A percentile compares a stretch with the other conserved stretches of the same genome.
Conservation (phyloP, 352 stramenopile species). For the Pythium apleroticum region DNA sequence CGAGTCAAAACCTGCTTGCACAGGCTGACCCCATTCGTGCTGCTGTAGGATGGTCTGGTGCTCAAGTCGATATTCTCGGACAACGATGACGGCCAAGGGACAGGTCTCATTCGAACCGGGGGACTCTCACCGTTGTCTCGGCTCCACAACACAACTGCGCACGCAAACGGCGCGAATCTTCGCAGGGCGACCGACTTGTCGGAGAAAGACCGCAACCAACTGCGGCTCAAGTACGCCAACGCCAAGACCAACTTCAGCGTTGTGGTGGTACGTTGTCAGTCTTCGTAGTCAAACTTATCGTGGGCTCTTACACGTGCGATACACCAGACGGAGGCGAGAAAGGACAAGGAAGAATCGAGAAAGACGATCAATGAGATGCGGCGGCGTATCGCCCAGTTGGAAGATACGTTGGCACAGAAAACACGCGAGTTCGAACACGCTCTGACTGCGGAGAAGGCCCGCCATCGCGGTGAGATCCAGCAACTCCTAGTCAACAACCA, state of each 20-base stretch:
- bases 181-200: conserved; percentile 38
- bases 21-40: too few species aligned
- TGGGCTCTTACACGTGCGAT: neutral
- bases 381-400: conserved; percentile 42
- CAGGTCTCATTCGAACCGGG: conserved; percentile 13
- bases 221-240: conserved; percentile 78
- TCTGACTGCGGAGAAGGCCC: conserved; percentile 40
- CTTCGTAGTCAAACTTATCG: neutral
- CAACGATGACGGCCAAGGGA: neutral
- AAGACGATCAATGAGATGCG: conserved; percentile 57
- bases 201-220: conserved; percentile 59
- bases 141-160: conserved; percentile 2
- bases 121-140: conserved; percentile 16
- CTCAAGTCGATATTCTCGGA: conserved; percentile 62
- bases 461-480: conserved; percentile 57
- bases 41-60: conserved; percentile 60
- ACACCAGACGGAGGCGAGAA: conserved; percentile 60
- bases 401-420: conserved; percentile 55
- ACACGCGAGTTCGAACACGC: conserved; percentile 61
- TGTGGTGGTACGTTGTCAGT: conserved; percentile 44
- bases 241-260: conserved; percentile 78
- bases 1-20: too few species aligned
- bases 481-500: conserved; percentile 44
- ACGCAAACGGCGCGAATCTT: conserved; percentile 8
- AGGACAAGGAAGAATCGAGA: conserved; percentile 67